These are phyloP conservation scores for Aspergillus candidus DNA, from an alignment of 2,329 filamentous ascomycete genomes.

Conservation along the genomic window DNA sequence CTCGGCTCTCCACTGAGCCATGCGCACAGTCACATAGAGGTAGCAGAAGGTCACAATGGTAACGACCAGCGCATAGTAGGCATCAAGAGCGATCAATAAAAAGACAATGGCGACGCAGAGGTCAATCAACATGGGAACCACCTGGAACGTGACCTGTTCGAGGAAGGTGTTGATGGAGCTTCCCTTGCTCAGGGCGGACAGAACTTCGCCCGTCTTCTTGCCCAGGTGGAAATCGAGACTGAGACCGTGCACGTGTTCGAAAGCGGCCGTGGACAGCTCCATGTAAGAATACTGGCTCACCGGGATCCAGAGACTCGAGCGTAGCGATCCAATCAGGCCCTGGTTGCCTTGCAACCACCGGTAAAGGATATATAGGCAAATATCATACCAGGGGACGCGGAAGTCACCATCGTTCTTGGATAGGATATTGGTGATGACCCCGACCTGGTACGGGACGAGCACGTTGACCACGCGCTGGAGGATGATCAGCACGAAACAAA, in stretches of 20 bases:
- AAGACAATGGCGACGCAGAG: slow-evolving; percentile 77
- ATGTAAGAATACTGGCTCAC: slow-evolving; percentile 96
- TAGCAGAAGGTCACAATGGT: slow-evolving; percentile 91
- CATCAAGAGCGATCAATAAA: slow-evolving; percentile 72
- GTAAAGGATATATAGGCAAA: slow-evolving; percentile 69
- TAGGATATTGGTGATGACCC: slow-evolving; percentile 70
- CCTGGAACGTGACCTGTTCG: slow-evolving; percentile 92
- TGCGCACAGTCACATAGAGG: slow-evolving; percentile 89
- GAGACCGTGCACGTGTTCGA: slow-evolving; percentile 92
- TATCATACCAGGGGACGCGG: slow-evolving; percentile 64
- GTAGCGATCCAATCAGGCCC: slow-evolving; percentile 74
- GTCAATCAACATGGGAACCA: slow-evolving; percentile 91
- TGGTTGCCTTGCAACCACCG: slow-evolving; percentile 83
- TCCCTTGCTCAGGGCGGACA: slow-evolving; percentile 93
- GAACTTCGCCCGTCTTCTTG: slow-evolving; percentile 92
- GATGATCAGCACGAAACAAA: slow-evolving; percentile 76
- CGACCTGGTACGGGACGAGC: slow-evolving; percentile 75
- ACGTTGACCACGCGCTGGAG: slow-evolving; percentile 80
- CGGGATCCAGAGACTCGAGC: slow-evolving; percentile 88
- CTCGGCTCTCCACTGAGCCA: slow-evolving; percentile 88
- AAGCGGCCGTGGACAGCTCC: slow-evolving; percentile 86
- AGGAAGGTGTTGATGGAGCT: slow-evolving; percentile 94
- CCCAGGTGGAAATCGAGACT: slow-evolving; percentile 95
- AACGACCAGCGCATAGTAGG: slow-evolving; percentile 84
- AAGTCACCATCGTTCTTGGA: slow-evolving; percentile 50